Evolutionary conservation across 2,329 filamentous ascomycete genomes (phyloP).

Genomic region (Fusarium secorum): DNA sequence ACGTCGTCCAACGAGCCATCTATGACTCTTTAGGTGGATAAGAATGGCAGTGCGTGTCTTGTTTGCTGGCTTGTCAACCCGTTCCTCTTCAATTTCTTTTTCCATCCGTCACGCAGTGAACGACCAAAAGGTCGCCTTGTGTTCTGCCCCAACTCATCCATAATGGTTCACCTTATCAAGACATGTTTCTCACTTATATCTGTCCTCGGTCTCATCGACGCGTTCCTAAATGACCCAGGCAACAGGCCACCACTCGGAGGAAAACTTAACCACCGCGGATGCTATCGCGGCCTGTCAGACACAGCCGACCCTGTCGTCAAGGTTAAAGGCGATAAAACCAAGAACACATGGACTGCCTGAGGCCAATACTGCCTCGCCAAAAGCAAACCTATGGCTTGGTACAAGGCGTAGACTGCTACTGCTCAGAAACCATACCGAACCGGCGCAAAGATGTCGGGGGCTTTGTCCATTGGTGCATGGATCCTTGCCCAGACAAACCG

Average conservation of each 20-base stretch:
- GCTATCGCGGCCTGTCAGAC: not conserved
- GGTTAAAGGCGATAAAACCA: not conserved
- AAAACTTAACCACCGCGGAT: not conserved
- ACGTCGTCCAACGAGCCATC: too few species aligned
- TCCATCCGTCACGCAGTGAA: not conserved
- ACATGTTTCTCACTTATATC: not conserved
- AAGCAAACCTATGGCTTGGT: not conserved
- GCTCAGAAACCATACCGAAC: not conserved
- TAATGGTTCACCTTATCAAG: not conserved
- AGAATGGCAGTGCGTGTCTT: not conserved
- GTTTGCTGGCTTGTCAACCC: accelerated
- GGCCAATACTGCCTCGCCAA: not conserved
- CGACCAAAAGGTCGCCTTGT: not conserved
- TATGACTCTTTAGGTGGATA: accelerated
- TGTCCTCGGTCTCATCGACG: not conserved
- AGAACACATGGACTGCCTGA: not conserved
- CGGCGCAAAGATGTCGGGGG: not conserved
- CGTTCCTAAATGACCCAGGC: not conserved
- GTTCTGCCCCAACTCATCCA: not conserved
- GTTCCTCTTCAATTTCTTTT: not conserved
- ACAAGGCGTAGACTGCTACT: not conserved
- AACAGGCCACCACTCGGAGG: not conserved
- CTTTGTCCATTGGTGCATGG: not conserved
- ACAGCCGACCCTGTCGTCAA: not conserved
- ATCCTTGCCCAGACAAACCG: not conserved